These are phyloP conservation scores for Protostelium mycophagum DNA, from an alignment of 78 protist species.

Conservation along the genomic window DNA sequence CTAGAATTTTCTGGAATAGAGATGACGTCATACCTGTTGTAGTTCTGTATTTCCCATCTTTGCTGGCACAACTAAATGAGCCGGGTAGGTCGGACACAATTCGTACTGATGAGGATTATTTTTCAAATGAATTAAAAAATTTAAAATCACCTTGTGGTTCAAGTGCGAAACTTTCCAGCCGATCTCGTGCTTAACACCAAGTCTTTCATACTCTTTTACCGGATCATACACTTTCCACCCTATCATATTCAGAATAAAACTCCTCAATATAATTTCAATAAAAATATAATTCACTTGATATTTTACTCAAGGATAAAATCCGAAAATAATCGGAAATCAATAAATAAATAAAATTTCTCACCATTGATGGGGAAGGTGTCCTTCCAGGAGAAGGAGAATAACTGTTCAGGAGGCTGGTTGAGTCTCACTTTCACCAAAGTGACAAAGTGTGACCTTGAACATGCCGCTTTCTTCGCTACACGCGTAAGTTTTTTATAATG, in stretches of 20 bases:
- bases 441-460: not conserved
- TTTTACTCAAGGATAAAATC: no score
- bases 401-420: not conserved
- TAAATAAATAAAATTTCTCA: no score
- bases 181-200: constrained; percentile 28
- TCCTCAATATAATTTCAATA: not conserved
- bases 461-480: not conserved
- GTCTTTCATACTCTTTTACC: constrained; percentile 29
- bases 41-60: constrained; percentile 47
- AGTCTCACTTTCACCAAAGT: not conserved
- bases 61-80: constrained; percentile 47
- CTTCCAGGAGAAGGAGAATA: not conserved
- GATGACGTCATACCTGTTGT: not conserved
- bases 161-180: constrained; percentile 30
- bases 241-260: not conserved
- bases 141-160: not conserved
- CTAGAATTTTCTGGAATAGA: no score
- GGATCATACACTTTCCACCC: constrained; percentile 57
- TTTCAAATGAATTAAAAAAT: constrained; percentile 29
- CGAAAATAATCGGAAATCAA: not conserved
- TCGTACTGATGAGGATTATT: constrained; percentile 24
- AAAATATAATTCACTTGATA: no score
- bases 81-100: constrained; percentile 67
- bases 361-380: not conserved
- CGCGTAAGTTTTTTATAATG: no score